These are phyloP conservation scores for Phyllosticta capitalensis DNA, from an alignment of 2,329 filamentous ascomycete species.

Conservation along the genomic window DNA sequence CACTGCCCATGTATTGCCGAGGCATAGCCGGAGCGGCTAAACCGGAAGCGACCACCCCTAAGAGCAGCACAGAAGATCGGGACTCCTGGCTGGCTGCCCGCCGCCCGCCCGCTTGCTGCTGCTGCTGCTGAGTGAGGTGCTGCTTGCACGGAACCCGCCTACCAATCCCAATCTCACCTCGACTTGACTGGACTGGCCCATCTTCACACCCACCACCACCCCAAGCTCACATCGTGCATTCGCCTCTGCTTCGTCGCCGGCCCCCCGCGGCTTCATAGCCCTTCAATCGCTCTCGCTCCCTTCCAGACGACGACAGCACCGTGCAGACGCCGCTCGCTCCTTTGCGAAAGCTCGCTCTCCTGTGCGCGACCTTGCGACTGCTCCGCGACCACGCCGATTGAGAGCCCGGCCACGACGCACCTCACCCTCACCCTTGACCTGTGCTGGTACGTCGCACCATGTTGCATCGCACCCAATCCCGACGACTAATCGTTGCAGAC, in stretches of 20 bases:
- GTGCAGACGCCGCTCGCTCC: slow-evolving; percentile 4
- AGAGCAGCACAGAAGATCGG: not conserved
- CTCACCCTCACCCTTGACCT: slow-evolving; percentile 16
- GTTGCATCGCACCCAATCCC: slow-evolving; percentile 7
- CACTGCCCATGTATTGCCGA: not conserved
- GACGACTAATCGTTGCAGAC: slow-evolving; percentile 9
- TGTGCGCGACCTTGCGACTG: slow-evolving; percentile 9
- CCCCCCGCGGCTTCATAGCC: slow-evolving; percentile 8
- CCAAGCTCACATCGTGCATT: slow-evolving; percentile 1
- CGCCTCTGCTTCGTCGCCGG: slow-evolving; percentile 3
- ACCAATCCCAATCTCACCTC: not conserved
- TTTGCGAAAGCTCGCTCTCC: not conserved
- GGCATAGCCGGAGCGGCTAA: not conserved
- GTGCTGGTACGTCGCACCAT: slow-evolving; percentile 12
- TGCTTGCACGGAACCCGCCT: not conserved
- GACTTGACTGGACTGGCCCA: not conserved
- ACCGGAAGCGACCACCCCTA: not conserved
- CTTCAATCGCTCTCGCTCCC: not conserved
- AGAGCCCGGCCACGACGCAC: slow-evolving; percentile 17
- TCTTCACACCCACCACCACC: not conserved
- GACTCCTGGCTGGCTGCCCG: not conserved
- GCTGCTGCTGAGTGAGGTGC: not conserved
- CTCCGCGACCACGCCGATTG: slow-evolving; percentile 6
- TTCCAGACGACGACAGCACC: not conserved
- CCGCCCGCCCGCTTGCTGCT: not conserved